Evolutionary conservation across 83 land plant genomes (phyloP).

Genomic region (Thuja plicata): DNA sequence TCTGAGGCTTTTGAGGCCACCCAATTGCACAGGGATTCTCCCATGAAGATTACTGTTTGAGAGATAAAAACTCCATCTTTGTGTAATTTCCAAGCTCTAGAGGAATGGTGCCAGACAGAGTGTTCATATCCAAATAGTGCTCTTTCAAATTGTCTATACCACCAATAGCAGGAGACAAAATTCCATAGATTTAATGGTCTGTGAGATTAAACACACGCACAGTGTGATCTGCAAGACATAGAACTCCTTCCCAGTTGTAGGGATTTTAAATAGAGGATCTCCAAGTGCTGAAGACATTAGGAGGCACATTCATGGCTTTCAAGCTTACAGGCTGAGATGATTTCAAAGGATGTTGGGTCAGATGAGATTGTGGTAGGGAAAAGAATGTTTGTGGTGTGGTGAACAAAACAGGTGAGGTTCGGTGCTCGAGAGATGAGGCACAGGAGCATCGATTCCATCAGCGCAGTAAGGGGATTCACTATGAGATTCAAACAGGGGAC

Average conservation of each 20-base stretch:
- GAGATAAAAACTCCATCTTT: constrained; percentile 29
- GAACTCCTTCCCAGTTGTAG: constrained; percentile 44
- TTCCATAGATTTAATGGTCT: constrained; percentile 25
- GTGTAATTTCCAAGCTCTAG: constrained; percentile 40
- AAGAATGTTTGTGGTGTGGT: no score
- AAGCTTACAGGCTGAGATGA: no score
- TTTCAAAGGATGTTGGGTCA: no score
- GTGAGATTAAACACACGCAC: constrained; percentile 30
- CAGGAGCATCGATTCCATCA: no score
- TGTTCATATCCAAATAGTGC: constrained; percentile 24
- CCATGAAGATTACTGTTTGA: constrained; percentile 44
- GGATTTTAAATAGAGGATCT: constrained; percentile 23
- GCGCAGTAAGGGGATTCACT: no score
- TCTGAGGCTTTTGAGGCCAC: constrained; percentile 22
- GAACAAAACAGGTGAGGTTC: no score
- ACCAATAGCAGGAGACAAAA: constrained; percentile 35
- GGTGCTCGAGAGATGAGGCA: no score
- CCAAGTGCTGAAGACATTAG: constrained; percentile 29
- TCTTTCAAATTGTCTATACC: constrained; percentile 18
- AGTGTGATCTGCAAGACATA: constrained; percentile 14
- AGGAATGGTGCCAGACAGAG: constrained; percentile 51
- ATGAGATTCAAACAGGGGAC: no score
- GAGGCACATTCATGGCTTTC: not conserved
- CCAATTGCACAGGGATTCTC: constrained; percentile 35
- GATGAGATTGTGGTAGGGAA: no score